Percentiles rank a stretch among this genome's conserved stretches.
These are phyloP conservation scores for Chionographis japonica DNA, from an alignment of 106 monocot genomes.

Conservation along the genomic window DNA sequence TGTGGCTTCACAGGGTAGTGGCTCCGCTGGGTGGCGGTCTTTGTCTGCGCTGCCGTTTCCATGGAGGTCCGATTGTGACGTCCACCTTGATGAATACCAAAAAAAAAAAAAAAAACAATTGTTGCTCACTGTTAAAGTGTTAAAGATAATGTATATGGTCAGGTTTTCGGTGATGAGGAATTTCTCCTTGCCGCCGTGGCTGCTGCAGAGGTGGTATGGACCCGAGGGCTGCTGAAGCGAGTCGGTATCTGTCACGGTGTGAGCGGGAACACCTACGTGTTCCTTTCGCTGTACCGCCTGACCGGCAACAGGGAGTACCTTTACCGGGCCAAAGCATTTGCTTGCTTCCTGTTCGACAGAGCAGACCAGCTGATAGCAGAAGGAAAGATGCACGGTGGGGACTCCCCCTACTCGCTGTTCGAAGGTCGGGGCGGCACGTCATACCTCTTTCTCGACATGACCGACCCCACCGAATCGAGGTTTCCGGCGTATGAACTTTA, in stretches of 20 bases:
- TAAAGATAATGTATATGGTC: neutral
- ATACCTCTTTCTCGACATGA: conserved; percentile 71
- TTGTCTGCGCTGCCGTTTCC: neutral
- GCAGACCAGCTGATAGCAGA: conserved; percentile 48
- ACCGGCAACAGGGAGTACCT: conserved; percentile 58
- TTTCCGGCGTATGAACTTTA: conserved; percentile 75
- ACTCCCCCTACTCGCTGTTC: conserved; percentile 73
- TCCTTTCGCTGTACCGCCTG: conserved; percentile 64
- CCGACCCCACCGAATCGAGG: conserved; percentile 53
- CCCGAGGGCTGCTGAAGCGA: conserved; percentile 74
- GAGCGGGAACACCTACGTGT: conserved; percentile 80
- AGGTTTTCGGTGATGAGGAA: conserved; percentile 67
- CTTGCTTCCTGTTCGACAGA: conserved; percentile 66
- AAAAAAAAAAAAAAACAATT: no score
- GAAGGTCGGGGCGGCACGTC: conserved; percentile 91
- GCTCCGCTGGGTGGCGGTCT: no score
- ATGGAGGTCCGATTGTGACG: no score
- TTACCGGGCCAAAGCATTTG: conserved; percentile 78
- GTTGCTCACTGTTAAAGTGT: neutral
- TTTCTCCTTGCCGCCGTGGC: conserved; percentile 64
- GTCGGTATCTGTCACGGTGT: conserved; percentile 91
- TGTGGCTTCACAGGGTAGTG: no score
- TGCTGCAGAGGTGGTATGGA: conserved; percentile 88
- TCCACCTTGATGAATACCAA: no score
- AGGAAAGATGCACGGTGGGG: conserved; percentile 75